Conservation (phyloP, 2,329 filamentous ascomycete genomes). For the Knufia fluminis region DNA sequence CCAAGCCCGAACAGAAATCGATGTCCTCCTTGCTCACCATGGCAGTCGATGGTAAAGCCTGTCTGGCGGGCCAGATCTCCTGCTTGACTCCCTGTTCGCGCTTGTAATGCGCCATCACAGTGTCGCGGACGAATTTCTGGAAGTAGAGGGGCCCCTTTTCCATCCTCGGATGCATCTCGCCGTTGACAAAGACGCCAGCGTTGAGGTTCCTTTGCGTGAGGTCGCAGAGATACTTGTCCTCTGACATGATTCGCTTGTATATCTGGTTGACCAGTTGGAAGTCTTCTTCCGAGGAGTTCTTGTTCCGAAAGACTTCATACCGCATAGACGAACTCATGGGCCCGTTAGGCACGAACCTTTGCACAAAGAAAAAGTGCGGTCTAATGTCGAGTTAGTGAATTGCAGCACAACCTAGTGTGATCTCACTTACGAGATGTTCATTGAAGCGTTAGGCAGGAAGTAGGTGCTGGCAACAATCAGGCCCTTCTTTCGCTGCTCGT, state of each 20-base stretch:
- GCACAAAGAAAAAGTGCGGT: conserved; percentile 56
- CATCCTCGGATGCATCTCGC: conserved; percentile 52
- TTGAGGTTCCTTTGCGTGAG: conserved; percentile 53
- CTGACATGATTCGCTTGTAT: conserved; percentile 55
- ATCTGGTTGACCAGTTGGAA: conserved; percentile 51
- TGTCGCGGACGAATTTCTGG: conserved; percentile 43
- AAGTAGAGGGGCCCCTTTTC: conserved; percentile 53
- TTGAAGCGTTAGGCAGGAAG: conserved; percentile 21
- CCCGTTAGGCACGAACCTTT: conserved; percentile 50
- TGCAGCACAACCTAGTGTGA: background rate
- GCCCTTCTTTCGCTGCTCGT: conserved; percentile 13
- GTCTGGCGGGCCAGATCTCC: conserved; percentile 44
- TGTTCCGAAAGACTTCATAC: conserved; percentile 57
- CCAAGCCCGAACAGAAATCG: conserved; percentile 14
- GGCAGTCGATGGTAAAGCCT: conserved; percentile 14
- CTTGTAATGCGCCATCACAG: conserved; percentile 40
- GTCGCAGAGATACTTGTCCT: conserved; percentile 55
- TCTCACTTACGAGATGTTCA: conserved; percentile 20
- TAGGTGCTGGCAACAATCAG: conserved; percentile 18
- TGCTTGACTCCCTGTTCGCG: conserved; percentile 36
- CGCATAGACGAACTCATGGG: conserved; percentile 46
- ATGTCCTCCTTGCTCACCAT: conserved; percentile 16
- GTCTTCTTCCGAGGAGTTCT: conserved; percentile 48
- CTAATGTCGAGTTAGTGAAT: conserved; percentile 26
- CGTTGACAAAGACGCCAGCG: conserved; percentile 52